A percentile compares a stretch with the other conserved stretches of the same genome.
phyloP scores from a whole-genome alignment of 345 rosid genomes.

The Sisymbrium altissimum region DNA sequence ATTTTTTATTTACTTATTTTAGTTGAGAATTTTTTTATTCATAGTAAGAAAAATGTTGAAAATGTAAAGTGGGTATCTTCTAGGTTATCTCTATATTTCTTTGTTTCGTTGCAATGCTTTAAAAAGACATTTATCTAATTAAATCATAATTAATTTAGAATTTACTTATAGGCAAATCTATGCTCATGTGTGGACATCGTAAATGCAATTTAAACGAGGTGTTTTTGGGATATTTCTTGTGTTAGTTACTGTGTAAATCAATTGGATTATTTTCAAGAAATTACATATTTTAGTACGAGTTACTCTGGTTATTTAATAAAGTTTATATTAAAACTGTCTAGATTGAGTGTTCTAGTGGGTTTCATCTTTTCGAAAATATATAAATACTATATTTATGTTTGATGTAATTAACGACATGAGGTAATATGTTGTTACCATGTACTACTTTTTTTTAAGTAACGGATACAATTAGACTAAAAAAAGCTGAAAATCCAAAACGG shows the following conservation, averaged over 20 bases:
- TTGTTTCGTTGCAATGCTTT: neutral
- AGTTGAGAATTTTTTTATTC: no score
- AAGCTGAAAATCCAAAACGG: neutral
- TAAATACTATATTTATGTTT: no score
- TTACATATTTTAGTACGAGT: neutral
- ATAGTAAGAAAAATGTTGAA: neutral
- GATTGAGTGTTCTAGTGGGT: neutral
- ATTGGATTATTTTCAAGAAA: neutral
- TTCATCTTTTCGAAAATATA: neutral
- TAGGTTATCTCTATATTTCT: neutral
- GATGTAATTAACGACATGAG: neutral
- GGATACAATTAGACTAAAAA: neutral
- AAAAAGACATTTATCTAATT: neutral
- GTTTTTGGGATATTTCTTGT: neutral
- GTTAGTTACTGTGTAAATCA: neutral
- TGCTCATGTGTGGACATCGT: neutral
- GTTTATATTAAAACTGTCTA: neutral
- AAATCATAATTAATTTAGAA: neutral
- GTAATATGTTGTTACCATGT: neutral
- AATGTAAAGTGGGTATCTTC: slow-evolving; percentile 13
- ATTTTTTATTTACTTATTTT: neutral
- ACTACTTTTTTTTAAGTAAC: no score
- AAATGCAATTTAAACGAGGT: neutral
- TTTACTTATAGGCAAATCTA: neutral
- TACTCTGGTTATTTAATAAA: neutral